Conservation (phyloP, 1,284 basidiomycete genomes). For the Fomes fomentarius region DNA sequence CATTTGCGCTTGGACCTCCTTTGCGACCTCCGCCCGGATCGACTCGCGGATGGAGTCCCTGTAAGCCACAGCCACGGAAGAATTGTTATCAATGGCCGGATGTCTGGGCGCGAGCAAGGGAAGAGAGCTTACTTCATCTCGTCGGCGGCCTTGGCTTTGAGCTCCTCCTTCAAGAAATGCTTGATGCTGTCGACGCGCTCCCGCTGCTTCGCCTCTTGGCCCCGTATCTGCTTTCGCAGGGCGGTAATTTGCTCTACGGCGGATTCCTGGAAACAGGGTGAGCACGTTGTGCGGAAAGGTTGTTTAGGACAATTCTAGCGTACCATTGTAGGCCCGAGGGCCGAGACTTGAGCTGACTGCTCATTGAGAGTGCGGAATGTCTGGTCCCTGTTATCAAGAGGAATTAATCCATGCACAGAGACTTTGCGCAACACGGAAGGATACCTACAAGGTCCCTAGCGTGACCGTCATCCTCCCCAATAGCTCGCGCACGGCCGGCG, state of each 20-base stretch:
- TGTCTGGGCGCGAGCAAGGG: neutral
- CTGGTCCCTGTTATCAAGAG: conserved; percentile 27
- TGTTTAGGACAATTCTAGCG: neutral
- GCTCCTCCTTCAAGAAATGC: conserved; percentile 36
- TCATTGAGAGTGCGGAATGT: conserved; percentile 35
- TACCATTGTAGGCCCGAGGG: conserved; percentile 36
- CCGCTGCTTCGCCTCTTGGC: conserved; percentile 41
- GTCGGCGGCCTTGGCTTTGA: conserved; percentile 37
- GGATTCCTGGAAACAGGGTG: conserved; percentile 29
- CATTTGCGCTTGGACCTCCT: conserved; percentile 49
- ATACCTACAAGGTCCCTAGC: conserved; percentile 23
- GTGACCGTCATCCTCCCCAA: conserved; percentile 28
- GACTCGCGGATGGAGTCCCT: conserved; percentile 41
- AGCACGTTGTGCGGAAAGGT: neutral
- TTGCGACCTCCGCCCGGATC: conserved; percentile 41
- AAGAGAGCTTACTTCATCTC: conserved; percentile 18
- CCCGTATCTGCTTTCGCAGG: conserved; percentile 34
- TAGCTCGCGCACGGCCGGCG: conserved; percentile 22
- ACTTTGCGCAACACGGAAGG: neutral
- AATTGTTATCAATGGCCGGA: neutral
- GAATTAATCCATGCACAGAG: neutral
- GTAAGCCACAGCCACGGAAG: neutral
- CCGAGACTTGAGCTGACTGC: conserved; percentile 34
- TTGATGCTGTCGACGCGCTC: conserved; percentile 38
- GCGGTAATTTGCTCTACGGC: conserved; percentile 37